Evolutionary conservation across 306 rosid genomes (phyloP).

Genomic region (Glycine latifolia): DNA sequence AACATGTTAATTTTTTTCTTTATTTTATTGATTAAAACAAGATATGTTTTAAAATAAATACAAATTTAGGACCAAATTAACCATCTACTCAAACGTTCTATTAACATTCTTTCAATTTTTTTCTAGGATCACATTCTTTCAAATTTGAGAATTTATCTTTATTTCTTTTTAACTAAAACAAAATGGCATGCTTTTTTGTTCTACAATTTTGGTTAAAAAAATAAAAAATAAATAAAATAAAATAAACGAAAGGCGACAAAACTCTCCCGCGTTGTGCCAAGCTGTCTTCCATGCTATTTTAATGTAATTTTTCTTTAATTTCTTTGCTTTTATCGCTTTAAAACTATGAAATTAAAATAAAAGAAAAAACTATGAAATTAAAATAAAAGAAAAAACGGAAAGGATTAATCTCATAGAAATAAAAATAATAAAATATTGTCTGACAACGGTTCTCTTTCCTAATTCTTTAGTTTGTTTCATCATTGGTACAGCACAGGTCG

Average conservation of each 20-base stretch:
- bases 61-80: too few species aligned
- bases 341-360: not conserved
- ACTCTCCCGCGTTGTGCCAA: slow-evolving; percentile 22
- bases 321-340: not conserved
- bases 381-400: not conserved
- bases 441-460: slow-evolving; percentile 40
- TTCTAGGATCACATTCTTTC: too few species aligned
- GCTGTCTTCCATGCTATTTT: not conserved
- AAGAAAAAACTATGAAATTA: not conserved
- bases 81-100: too few species aligned
- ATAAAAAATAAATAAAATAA: too few species aligned
- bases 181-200: too few species aligned
- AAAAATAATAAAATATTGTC: not conserved
- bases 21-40: too few species aligned
- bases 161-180: too few species aligned
- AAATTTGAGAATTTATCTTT: too few species aligned
- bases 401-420: not conserved
- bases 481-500: slow-evolving; percentile 1
- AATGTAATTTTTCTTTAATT: not conserved
- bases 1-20: too few species aligned
- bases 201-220: not conserved
- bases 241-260: not conserved
- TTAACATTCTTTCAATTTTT: too few species aligned
- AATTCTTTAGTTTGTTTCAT: not conserved
- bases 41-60: too few species aligned